These are phyloP conservation scores for Lipomyces kockii DNA, from an alignment of 805 yeast genomes.

Conservation along the genomic window DNA sequence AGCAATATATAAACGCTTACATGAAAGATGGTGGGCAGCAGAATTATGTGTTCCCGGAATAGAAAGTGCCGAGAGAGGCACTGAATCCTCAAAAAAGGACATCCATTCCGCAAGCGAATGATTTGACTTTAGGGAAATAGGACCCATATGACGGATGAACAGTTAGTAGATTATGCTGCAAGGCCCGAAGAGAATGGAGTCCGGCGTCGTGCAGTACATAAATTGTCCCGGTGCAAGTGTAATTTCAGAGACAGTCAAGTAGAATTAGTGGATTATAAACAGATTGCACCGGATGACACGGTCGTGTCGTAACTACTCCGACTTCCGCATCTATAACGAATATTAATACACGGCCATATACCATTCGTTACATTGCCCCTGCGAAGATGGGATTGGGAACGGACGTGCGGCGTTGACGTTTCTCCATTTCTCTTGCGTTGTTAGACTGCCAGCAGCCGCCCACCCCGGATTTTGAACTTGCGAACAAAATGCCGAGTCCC, in stretches of 20 bases:
- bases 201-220: too few relatives aligned
- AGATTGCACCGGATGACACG: not conserved
- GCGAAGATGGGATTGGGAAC: not conserved
- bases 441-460: too few relatives aligned
- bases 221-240: too few relatives aligned
- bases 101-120: slow-evolving; percentile 54
- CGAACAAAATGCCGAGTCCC: too few relatives aligned
- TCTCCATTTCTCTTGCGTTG: too few relatives aligned
- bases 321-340: not conserved
- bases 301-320: not conserved
- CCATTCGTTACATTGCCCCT: not conserved
- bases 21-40: slow-evolving; percentile 70
- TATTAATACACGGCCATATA: not conserved
- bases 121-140: slow-evolving; percentile 16
- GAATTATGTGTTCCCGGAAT: slow-evolving; percentile 88
- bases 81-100: slow-evolving; percentile 56
- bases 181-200: too few relatives aligned
- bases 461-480: too few relatives aligned
- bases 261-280: not conserved
- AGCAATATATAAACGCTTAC: slow-evolving; percentile 15
- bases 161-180: not conserved
- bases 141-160: slow-evolving; percentile 20
- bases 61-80: slow-evolving; percentile 57
- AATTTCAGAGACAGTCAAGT: not conserved
- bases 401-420: not conserved